Conservation (phyloP, 2,329 filamentous ascomycete genomes). For the Plenodomus tracheiphilus region DNA sequence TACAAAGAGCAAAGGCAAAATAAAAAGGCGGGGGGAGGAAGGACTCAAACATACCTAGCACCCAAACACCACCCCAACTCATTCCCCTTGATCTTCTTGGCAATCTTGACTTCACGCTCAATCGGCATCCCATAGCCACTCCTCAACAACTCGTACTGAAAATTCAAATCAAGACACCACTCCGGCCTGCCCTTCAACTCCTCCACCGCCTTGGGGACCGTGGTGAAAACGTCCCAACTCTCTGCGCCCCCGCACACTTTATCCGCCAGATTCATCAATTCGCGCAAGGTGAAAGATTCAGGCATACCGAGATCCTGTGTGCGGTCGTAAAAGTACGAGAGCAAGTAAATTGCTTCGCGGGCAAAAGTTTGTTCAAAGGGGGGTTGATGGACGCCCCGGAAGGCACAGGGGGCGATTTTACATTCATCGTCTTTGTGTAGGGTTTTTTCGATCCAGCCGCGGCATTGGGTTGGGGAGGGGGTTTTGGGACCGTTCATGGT, state of each 20-base stretch:
- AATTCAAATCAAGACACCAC: slow-evolving; percentile 92
- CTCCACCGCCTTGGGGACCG: slow-evolving; percentile 74
- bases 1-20: not conserved
- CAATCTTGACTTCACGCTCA: slow-evolving; percentile 93
- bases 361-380: slow-evolving; percentile 89
- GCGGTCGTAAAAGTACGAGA: slow-evolving; percentile 98
- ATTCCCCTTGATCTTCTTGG: slow-evolving; percentile 97
- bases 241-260: slow-evolving; percentile 80
- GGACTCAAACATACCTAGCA: slow-evolving; percentile 70
- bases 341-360: slow-evolving; percentile 89
- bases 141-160: slow-evolving; percentile 90
- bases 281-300: slow-evolving; percentile 90
- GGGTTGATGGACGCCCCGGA: slow-evolving; percentile 96
- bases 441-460: slow-evolving; percentile 85
- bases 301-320: slow-evolving; percentile 94
- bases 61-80: slow-evolving; percentile 98
- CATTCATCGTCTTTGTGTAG: slow-evolving; percentile 85
- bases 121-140: slow-evolving; percentile 98
- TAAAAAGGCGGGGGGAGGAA: not conserved
- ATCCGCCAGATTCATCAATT: slow-evolving; percentile 82
- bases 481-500: slow-evolving; percentile 85
- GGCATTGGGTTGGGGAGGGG: slow-evolving; percentile 82
- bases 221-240: slow-evolving; percentile 79
- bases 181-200: slow-evolving; percentile 84
- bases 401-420: slow-evolving; percentile 87